These are phyloP conservation scores for Pseudozyma tsukubaensis DNA, from an alignment of 1,284 basidiomycete species.

Conservation along the genomic window DNA sequence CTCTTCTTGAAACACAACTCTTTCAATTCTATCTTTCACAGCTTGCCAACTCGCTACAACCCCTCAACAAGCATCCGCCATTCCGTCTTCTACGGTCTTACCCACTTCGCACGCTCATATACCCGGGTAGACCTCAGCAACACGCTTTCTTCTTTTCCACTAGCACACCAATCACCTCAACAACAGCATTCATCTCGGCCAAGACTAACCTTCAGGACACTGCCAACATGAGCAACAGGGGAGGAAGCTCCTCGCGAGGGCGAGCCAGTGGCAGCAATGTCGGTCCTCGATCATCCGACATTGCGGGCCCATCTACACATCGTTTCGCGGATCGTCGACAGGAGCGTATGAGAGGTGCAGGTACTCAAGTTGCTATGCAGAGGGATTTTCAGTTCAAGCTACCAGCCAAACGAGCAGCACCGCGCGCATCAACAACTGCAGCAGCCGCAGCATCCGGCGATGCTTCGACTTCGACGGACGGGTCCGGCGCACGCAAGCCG, in stretches of 20 bases:
- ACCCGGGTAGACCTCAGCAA: no score
- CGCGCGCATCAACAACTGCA: conserved; percentile 7
- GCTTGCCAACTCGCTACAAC: background rate
- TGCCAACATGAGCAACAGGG: conserved; percentile 23
- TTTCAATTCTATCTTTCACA: background rate
- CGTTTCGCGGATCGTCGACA: conserved; percentile 49
- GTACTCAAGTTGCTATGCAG: conserved; percentile 46
- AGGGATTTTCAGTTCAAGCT: conserved; percentile 51
- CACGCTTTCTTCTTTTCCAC: no score
- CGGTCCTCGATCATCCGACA: conserved; percentile 3
- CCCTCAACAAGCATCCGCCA: background rate
- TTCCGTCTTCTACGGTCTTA: background rate
- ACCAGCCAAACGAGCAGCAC: conserved; percentile 19
- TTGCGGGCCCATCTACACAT: conserved; percentile 26
- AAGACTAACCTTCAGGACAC: background rate
- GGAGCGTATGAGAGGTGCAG: conserved; percentile 53
- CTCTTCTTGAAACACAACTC: background rate
- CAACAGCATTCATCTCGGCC: background rate
- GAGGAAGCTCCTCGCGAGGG: conserved; percentile 14
- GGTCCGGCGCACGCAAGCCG: conserved; percentile 15
- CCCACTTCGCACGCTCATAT: background rate
- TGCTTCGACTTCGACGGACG: conserved; percentile 19
- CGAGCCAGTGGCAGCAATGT: conserved; percentile 20
- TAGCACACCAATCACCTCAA: background rate
- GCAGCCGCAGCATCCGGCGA: conserved; percentile 11